Evolutionary conservation across 257 asterid genomes (phyloP), one percentile per base, ranked within the genome.

Genomic region (Cinchona pubescens): DNA sequence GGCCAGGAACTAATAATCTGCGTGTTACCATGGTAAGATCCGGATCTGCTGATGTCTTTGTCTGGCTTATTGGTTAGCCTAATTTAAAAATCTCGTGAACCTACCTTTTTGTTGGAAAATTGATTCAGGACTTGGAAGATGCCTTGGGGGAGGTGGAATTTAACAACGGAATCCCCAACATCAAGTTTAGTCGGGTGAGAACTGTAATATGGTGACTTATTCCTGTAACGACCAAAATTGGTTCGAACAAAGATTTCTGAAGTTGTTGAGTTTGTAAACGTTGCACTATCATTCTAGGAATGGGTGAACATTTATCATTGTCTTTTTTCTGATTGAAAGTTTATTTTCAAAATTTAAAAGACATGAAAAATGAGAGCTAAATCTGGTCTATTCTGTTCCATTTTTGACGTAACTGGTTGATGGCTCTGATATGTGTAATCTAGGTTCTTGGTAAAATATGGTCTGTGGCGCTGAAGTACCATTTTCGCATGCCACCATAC

Each of bases 401-500:
- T 78, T 72, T 60, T 25, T 75, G 76, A 27, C 63, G 68, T 68
- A 69, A 38, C 43, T 75, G 72, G 25, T 72, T 79, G 53, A 78
- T 84, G 61, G 55, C 78, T 43, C 42, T 60, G 67, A 75, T 83
- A 49, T 67, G 35, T 79, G 37, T 84, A 67, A 23, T 85, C 83
- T 76, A 94, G 99, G 95, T 94, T 73, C 88, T 94, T 78, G 89
- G 96, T 70, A 92, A 89, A 86, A 92, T 94, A 85, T 87, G 94
- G 96, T 85, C 98, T 55, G 91, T 94, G 63, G 99, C 99, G 48
- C 77, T 92, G 76, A 94, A 92, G 88, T 91, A 92, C 79, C 99
- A 94, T 79, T 92, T 96, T 87, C 93, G 92, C 82, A 89, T 94
- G 96, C 99, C 99, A 73, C 97, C 99, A 37, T 92, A 94, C 82